Percentiles rank a stretch among this genome's conserved stretches.
These are phyloP conservation scores for Mallotus repandus DNA, from an alignment of 441 rosid species.

Conservation along the genomic window DNA sequence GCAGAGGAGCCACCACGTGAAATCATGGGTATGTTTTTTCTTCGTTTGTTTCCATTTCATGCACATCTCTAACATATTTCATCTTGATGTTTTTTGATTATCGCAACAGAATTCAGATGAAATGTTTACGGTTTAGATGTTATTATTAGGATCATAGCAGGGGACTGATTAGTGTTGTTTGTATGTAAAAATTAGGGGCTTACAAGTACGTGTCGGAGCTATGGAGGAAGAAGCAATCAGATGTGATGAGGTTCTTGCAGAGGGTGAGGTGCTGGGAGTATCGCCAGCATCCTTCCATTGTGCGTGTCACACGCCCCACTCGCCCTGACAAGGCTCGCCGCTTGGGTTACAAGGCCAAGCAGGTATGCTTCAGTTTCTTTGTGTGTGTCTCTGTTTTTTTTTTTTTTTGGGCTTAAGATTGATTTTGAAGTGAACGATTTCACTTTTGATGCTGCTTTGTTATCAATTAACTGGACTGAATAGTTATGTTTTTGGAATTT, in stretches of 20 bases:
- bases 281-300: constrained; percentile 65
- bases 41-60: background rate
- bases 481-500: no score
- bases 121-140: no score
- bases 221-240: constrained; percentile 78
- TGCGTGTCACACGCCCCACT: constrained; percentile 54
- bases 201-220: constrained; percentile 68
- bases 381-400: no score
- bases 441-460: no score
- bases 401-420: no score
- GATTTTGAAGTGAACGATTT: no score
- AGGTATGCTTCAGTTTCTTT: constrained; percentile 26
- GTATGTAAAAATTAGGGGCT: constrained; percentile 39
- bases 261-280: constrained; percentile 78
- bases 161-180: no score
- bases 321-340: constrained; percentile 74
- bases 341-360: constrained; percentile 69
- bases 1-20: background rate
- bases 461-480: no score
- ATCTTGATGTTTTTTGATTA: no score
- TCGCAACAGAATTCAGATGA: no score
- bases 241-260: constrained; percentile 68
- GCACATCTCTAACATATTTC: background rate
- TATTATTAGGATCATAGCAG: no score
- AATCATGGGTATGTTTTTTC: constrained; percentile 17